These are phyloP conservation scores for Miscanthus sacchariflorus DNA, from an alignment of 202 grass and related monocot species.

Conservation along the genomic window DNA sequence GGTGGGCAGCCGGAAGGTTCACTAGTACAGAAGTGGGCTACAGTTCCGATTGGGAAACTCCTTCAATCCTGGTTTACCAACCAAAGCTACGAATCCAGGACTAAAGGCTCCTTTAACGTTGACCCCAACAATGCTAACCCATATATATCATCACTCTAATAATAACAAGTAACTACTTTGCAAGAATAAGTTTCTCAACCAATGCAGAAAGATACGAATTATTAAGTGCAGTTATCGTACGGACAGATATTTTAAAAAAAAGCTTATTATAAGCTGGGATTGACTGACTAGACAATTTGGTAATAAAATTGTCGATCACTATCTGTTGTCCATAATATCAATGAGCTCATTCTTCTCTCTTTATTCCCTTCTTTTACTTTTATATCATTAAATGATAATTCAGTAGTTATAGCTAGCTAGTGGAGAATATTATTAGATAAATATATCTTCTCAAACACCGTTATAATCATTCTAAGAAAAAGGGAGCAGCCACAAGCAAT, in stretches of 20 bases:
- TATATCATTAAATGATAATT: background rate
- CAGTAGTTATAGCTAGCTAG: background rate
- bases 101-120: too few species aligned
- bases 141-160: too few species aligned
- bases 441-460: constrained; percentile 21
- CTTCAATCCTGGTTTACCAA: too few species aligned
- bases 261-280: background rate
- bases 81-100: too few species aligned
- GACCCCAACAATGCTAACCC: too few species aligned
- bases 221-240: background rate
- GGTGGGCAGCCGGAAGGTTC: too few species aligned
- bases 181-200: background rate
- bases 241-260: background rate
- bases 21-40: too few species aligned
- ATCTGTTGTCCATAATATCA: background rate
- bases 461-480: too few species aligned
- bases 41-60: too few species aligned
- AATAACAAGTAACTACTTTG: background rate
- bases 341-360: background rate
- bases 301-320: background rate
- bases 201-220: background rate
- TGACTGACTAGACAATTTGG: background rate
- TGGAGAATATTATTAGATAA: constrained; percentile 4
- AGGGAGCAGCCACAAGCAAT: too few species aligned
- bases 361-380: background rate